A percentile compares a stretch with the other conserved stretches of the same genome.
Evolutionary conservation across 164 flowering plant species (phyloP).

Genomic region (Annona cherimola): DNA sequence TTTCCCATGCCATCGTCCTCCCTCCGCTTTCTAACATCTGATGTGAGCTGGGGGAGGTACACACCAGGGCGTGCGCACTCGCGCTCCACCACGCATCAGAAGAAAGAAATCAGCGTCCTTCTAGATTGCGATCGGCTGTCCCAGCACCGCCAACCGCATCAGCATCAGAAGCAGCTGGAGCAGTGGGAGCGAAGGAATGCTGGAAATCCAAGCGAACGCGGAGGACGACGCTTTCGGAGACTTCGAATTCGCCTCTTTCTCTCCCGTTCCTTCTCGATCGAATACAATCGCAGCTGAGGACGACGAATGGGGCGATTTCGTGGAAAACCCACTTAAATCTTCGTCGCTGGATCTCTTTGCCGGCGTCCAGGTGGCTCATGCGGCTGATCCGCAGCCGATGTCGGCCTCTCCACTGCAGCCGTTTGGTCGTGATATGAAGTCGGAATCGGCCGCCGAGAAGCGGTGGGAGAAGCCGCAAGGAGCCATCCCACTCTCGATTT

Average conservation of each 20-base stretch:
- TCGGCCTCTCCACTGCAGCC: conserved; percentile 3
- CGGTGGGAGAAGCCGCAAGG: conserved; percentile 48
- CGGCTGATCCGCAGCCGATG: conserved; percentile 3
- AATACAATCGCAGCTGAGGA: conserved; percentile 20
- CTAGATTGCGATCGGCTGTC: neutral
- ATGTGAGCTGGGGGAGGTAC: neutral
- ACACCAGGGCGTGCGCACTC: neutral
- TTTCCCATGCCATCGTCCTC: neutral
- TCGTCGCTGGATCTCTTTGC: conserved; percentile 18
- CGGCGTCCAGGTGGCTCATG: neutral
- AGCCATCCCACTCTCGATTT: conserved; percentile 69
- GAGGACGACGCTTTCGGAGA: conserved; percentile 66
- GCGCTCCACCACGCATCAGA: neutral
- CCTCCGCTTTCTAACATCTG: neutral
- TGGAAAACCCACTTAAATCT: conserved; percentile 20
- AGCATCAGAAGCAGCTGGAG: neutral
- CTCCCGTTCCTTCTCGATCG: neutral
- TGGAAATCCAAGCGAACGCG: conserved; percentile 23
- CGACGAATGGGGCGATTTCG: conserved; percentile 79
- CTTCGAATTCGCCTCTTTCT: conserved; percentile 47
- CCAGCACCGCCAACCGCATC: neutral
- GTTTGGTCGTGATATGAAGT: neutral
- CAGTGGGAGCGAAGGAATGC: neutral
- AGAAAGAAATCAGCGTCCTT: neutral
- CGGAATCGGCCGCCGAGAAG: conserved; percentile 6